Evolutionary conservation across 768 basidiomycete genomes (phyloP), one percentile per base, ranked within the genome.

Genomic region (Asterophora lycoperdoides): DNA sequence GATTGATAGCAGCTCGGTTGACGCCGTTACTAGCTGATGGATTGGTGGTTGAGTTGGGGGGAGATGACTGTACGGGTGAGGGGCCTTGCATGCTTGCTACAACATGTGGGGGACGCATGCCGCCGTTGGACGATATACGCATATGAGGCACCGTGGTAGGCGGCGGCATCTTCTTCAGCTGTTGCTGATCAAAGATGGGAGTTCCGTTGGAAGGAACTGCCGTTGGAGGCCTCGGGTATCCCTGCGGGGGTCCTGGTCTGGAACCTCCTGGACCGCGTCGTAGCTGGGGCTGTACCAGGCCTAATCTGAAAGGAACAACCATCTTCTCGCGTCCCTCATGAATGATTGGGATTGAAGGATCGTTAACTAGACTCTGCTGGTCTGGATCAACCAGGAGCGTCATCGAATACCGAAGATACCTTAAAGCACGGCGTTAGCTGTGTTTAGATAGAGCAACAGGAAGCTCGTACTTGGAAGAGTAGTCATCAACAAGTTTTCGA

Each of bases 401-500:
- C 74, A 82, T 80, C 35, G 72, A 64, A 41, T 79, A 71, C 36
- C 72, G 69, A 48, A 86, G 57, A 59, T 80, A 79, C 40, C 82
- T 84, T 8, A n/a, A 6, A 17, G 20, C 8, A 10, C 19, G 20
- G 8, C 5, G 19, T 48, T 1, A 48, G 47, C 3, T 11, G 9
- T 2, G 15, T 5, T 32, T 19, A 3, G 8, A n/a, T 5, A 9
- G 17, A 35, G 4, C n/a, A 17, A 28, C 10, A 41, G 13, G 26
- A 23, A 26, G 7, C 1, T n/a, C 47, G 15, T 41, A 48, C 47
- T 39, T 40, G 5, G 77, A 61, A 39, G 79, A 75, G 53, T 76
- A 86, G 49, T 89, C 88, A 55, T 90, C 86, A 9, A 89, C 60
- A 11, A 89, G 65, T 0, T 76, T 62, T 4, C 87, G 73, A 52